Evolutionary conservation across 2,329 filamentous ascomycete genomes (phyloP).

Genomic region (Stemphylium lycopersici): DNA sequence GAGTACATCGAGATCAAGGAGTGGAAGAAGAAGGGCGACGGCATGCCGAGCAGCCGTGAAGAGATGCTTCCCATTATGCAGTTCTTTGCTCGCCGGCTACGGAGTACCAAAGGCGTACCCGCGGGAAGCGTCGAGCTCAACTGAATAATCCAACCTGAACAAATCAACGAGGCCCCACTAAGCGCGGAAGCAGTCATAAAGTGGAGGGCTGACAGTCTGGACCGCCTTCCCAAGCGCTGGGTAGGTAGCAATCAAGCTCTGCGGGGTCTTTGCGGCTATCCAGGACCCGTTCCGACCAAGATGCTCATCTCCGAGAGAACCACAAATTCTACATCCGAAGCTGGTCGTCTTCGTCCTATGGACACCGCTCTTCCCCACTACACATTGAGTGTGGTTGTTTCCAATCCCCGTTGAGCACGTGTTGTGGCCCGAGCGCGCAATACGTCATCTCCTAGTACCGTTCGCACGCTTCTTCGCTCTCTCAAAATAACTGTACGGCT

Average conservation of each 20-base stretch:
- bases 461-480: conserved; percentile 5
- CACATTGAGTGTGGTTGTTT: not conserved
- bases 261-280: not conserved
- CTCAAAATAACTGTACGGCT: conserved; percentile 5
- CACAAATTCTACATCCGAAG: not conserved
- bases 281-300: not conserved
- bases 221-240: conserved; percentile 11
- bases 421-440: conserved; percentile 18
- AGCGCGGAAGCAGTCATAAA: not conserved
- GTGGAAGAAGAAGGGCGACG: conserved; percentile 67
- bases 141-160: conserved; percentile 11
- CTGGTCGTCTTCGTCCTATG: not conserved
- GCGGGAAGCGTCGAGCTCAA: conserved; percentile 59
- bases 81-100: conserved; percentile 72
- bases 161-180: not conserved
- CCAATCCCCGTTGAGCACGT: conserved; percentile 10
- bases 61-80: conserved; percentile 93
- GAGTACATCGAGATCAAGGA: conserved; percentile 50
- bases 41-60: conserved; percentile 81
- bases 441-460: conserved; percentile 21
- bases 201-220: no score
- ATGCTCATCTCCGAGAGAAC: not conserved
- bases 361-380: not conserved
- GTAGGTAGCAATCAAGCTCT: conserved; percentile 4
- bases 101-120: conserved; percentile 60